A percentile compares a stretch with the other conserved stretches of the same genome.
These are phyloP conservation scores for Tricholoma terreum DNA, from an alignment of 768 basidiomycete species.

Conservation along the genomic window DNA sequence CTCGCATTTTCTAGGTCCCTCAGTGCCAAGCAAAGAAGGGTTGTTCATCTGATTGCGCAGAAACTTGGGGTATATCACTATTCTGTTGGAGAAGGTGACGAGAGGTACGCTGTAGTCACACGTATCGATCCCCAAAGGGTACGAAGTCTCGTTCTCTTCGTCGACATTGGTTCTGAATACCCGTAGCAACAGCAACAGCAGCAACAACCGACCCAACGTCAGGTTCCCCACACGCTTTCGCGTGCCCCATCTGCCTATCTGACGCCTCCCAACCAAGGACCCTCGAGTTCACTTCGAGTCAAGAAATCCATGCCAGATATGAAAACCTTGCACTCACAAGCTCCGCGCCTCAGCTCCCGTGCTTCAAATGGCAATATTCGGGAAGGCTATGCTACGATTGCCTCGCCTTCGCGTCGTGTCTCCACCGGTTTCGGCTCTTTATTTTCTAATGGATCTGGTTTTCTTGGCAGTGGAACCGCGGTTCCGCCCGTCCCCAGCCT, in stretches of 20 bases:
- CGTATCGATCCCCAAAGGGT: slow-evolving; percentile 84
- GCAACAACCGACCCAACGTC: slow-evolving; percentile 44
- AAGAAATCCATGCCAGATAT: slow-evolving; percentile 99
- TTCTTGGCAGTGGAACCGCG: slow-evolving; percentile 37
- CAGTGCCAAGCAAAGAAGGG: slow-evolving; percentile 79
- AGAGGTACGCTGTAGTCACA: slow-evolving; percentile 91
- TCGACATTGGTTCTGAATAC: slow-evolving; percentile 8
- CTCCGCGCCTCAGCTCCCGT: slow-evolving; percentile 74
- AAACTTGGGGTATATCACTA: slow-evolving; percentile 95
- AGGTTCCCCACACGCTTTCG: slow-evolving; percentile 65
- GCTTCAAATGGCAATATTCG: slow-evolving; percentile 89
- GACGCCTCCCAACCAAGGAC: slow-evolving; percentile 47
- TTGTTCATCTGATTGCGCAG: slow-evolving; percentile 95
- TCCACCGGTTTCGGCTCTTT: slow-evolving; percentile 70
- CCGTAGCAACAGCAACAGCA: slow-evolving; percentile 21
- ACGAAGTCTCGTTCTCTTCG: slow-evolving; percentile 27
- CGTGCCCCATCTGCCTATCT: slow-evolving; percentile 83
- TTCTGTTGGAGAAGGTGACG: slow-evolving; percentile 89
- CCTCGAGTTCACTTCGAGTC: slow-evolving; percentile 64
- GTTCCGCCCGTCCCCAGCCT: slow-evolving; percentile 81
- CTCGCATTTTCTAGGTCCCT: slow-evolving; percentile 93
- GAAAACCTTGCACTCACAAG: slow-evolving; percentile 79
- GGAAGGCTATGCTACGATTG: slow-evolving; percentile 82
- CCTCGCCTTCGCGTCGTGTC: slow-evolving; percentile 75
- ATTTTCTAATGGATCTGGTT: slow-evolving; percentile 51